Base-by-base conservation (phyloP, 2,329 filamentous ascomycete genomes). In the Oidium heveae region DNA sequence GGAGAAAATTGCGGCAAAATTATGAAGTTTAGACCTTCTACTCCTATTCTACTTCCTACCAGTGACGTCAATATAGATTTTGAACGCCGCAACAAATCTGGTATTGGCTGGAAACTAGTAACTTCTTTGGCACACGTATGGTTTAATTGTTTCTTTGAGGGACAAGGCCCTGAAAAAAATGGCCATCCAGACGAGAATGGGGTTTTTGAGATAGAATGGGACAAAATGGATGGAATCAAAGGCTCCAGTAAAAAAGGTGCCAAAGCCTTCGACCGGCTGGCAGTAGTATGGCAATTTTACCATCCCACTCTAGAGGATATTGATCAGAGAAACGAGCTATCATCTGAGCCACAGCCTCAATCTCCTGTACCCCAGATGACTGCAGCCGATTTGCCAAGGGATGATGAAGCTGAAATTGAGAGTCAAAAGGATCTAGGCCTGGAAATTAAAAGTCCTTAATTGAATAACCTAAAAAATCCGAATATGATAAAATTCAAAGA, bases 61-160 rank as follows among this genome's bases (percentile, higher is more conserved):
- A 87, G 82, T 65, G 91, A 96, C 63, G 74, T 96, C 60, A 94
- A 94, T 65, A 84, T 96, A 59, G 81, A 87, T 52, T 79, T 95
- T 24, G 88, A 96, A 68, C 77, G 86, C 8, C 79, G 88, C 37
- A 94, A 87, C 67, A 84, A 82, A 62, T 79, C 84, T 1, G 75
- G 77, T 4, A 84, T 84, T 62, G 83, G 86, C 0, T 76, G 86
- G 60, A 87, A 86, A 0, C 86, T 96, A 80, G 86, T 95, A 3
- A 94, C 89, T 0, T 81, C 88, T 0, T 81, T 96, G 10, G 88
- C 88, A 0, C 89, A 96, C 63, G 85, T 94, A 16, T 98, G 91
- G 91, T 94, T 95, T 72, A 98, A 98, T 63, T 73, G 80, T 1
- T 96, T 80, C 67, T 96, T 96, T 62, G 91, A 96, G 68, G 87